Evolutionary conservation across 2,329 filamentous ascomycete species (phyloP).

Genomic region (Elsinoe fawcettii): DNA sequence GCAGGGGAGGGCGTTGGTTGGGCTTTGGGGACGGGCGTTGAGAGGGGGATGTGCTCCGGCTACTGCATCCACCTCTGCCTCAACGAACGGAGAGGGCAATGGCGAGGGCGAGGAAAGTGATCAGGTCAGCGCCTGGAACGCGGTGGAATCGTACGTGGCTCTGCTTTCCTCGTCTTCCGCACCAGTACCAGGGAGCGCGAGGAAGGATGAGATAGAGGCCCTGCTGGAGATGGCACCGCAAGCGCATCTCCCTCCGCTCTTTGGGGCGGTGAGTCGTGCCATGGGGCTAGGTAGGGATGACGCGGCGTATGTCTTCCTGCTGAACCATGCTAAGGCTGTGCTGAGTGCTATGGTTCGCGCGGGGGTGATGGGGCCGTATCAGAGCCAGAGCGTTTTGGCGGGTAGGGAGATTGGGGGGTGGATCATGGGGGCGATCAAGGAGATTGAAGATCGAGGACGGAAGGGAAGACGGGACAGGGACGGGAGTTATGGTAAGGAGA

Average conservation of each 20-base stretch:
- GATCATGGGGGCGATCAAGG: constrained; percentile 51
- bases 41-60: constrained; percentile 12
- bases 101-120: background rate
- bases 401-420: constrained; percentile 49
- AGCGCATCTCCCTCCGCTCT: constrained; percentile 64
- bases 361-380: constrained; percentile 71
- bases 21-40: constrained; percentile 57
- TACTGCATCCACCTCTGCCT: background rate
- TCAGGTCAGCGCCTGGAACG: background rate
- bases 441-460: constrained; percentile 48
- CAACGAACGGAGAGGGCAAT: background rate
- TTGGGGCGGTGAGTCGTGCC: constrained; percentile 58
- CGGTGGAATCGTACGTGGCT: constrained; percentile 23
- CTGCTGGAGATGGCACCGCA: constrained; percentile 19
- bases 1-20: constrained; percentile 66
- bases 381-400: constrained; percentile 66
- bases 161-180: background rate
- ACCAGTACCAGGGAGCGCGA: constrained; percentile 29
- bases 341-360: constrained; percentile 70
- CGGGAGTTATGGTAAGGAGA: constrained; percentile 37
- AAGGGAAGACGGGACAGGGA: constrained; percentile 39
- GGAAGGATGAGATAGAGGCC: background rate
- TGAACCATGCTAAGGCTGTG: constrained; percentile 68
- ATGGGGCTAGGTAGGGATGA: constrained; percentile 54
- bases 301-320: constrained; percentile 65